Percentiles rank a stretch among this genome's conserved stretches.
Evolutionary conservation across 1,139 yeast species (phyloP).

Genomic region (Suhomyces atakaporum): DNA sequence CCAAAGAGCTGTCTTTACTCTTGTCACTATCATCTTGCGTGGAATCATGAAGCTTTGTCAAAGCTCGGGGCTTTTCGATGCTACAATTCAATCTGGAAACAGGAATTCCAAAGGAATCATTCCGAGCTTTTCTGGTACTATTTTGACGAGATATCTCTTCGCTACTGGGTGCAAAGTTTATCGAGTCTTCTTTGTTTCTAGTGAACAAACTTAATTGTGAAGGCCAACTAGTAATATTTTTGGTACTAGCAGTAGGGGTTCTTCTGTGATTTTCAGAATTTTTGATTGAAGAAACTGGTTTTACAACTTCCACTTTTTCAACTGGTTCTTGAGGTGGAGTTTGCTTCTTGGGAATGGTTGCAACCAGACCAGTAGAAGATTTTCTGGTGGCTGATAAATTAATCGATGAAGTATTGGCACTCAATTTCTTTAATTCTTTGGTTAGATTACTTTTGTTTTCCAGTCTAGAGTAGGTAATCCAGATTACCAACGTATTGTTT

Average conservation of each 20-base stretch:
- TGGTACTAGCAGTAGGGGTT: slow-evolving; percentile 3
- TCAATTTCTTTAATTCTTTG: slow-evolving; percentile 29
- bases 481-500: slow-evolving; percentile 60
- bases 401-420: slow-evolving; percentile 23
- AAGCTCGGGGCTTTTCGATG: slow-evolving; percentile 14
- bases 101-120: slow-evolving; percentile 31
- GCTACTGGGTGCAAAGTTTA: slow-evolving; percentile 35
- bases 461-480: slow-evolving; percentile 83
- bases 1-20: slow-evolving; percentile 4
- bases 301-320: not conserved
- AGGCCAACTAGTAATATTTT: slow-evolving; percentile 38
- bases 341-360: too few species aligned
- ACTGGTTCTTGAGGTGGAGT: too few species aligned
- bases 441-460: slow-evolving; percentile 24
- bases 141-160: slow-evolving; percentile 37
- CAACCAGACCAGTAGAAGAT: not conserved
- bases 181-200: slow-evolving; percentile 34
- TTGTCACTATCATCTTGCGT: slow-evolving; percentile 6
- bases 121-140: slow-evolving; percentile 39
- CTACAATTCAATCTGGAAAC: slow-evolving; percentile 18
- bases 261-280: slow-evolving; percentile 5
- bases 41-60: slow-evolving; percentile 14
- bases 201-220: slow-evolving; percentile 57
- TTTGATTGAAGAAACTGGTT: not conserved
- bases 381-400: slow-evolving; percentile 12